Evolutionary conservation across 768 basidiomycete genomes (phyloP).

Genomic region (Agrocybe chaxingu): DNA sequence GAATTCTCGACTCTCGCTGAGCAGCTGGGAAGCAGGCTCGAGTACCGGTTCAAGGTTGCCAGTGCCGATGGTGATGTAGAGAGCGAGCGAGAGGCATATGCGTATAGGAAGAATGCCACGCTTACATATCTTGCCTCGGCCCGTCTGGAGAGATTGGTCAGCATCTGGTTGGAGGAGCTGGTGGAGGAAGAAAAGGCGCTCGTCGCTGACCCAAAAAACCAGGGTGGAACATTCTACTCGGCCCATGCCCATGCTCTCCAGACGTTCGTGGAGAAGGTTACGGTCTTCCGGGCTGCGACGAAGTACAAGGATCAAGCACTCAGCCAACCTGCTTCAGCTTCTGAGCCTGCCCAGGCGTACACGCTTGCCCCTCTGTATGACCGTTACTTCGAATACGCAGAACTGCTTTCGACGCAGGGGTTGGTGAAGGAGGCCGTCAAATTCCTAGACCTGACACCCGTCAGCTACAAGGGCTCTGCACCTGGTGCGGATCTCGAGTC

Average conservation of each 20-base stretch:
- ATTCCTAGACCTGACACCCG: constrained; percentile 78
- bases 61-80: constrained; percentile 48
- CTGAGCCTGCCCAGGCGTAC: constrained; percentile 59
- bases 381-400: constrained; percentile 93
- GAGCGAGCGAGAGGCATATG: constrained; percentile 34
- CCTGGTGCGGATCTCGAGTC: constrained; percentile 35
- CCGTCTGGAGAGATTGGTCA: constrained; percentile 80
- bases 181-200: constrained; percentile 73
- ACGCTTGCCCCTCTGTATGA: constrained; percentile 88
- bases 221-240: constrained; percentile 61
- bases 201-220: constrained; percentile 33
- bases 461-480: constrained; percentile 64
- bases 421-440: constrained; percentile 76
- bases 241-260: constrained; percentile 86
- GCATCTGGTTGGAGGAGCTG: constrained; percentile 91
- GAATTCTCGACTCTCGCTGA: constrained; percentile 89
- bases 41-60: constrained; percentile 72
- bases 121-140: constrained; percentile 92
- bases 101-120: constrained; percentile 83
- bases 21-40: constrained; percentile 87
- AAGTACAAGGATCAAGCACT: constrained; percentile 77
- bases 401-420: constrained; percentile 88
- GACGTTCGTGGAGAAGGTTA: constrained; percentile 94
- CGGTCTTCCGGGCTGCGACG: constrained; percentile 88
- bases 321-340: constrained; percentile 24